Evolutionary conservation across 306 rosid species (phyloP), one percentile per base, ranked within the genome.

Genomic region (Dalbergia cochinchinensis): DNA sequence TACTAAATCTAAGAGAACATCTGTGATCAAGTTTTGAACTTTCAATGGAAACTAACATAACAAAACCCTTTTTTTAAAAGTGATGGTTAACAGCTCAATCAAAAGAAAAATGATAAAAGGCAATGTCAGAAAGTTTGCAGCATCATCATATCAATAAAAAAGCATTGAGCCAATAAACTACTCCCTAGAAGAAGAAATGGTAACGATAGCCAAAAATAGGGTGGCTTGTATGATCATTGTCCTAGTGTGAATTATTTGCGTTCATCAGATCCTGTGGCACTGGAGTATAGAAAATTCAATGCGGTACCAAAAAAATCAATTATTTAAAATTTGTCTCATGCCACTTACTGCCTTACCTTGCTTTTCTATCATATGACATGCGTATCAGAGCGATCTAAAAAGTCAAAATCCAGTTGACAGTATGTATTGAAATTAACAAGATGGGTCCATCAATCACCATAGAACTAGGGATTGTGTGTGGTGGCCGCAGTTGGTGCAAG

Each of bases 151-250:
- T 69, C 50, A 16, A 18, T 66, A 11, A 12, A 73, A n/a, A 69
- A 31, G 69, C 84, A 83, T 79, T 73, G 83, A 83, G 86, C 83
- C 86, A 78, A 73, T 78, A 73, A 78, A 83, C 77, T 41, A 50
- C 61, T 16, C 8, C 69, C 78, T 50, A 41, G 57, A 10, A 10
- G 10, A 35, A 59, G 9, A 57, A 26, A 45, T 22, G 78, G 75
- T 20, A 39, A 50, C 8, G 35, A 12, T 73, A 63, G 78, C 47
- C 13, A 47, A 45, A 45, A 45, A 50, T 82, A 83, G 86, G 83
- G 80, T 73, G 72, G 83, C 61, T 65, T 58, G n/a, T 19, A 16
- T 5, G n/a, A 74, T 51, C 65, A 57, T 80, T 51, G 62, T 69
- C 63, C 34, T 12, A n/a, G n/a, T 9, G 47, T 9, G 37, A 63